Evolutionary conservation across 1,284 basidiomycete genomes (phyloP), one percentile per base, ranked within the genome.

Genomic region (Trichosporon asahii): DNA sequence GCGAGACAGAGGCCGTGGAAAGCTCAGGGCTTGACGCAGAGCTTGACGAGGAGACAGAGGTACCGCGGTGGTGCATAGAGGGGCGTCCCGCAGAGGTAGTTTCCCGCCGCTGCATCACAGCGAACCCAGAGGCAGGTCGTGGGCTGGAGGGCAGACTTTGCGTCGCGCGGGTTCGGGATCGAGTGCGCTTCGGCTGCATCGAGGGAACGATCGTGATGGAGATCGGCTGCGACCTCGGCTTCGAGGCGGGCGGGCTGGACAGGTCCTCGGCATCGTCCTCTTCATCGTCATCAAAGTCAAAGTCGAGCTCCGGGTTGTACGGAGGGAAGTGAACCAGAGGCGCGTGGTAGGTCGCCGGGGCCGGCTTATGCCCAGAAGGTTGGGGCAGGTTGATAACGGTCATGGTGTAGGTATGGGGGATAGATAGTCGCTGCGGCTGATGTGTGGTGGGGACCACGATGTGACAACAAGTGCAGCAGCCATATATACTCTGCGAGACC

Each of bases 371-470:
- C 27, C 57, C 57, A 23, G 57, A 61, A 3, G 57, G 8, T 3
- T 14, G 29, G 12, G 57, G 57, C 14, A 61, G 57, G 57, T 61
- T n/a, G 57, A 61, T 61, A 27, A 61, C 57, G 29, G 57, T 61
- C 57, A 61, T 61, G 31, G 6, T 25, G 9, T 25, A 49, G 46
- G 14, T 55, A 31, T 29, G 53, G 14, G 23, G 53, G 9, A 18
- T 21, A 55, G 29, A 29, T 61, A 31, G 29, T 31, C 6, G 27
- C 27, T 60, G 27, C 31, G 31, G 31, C 31, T 33, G 31, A 8
- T 33, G 31, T 4, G 11, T 33, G n/a, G 57, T 37, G 35, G 14
- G 57, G 18, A 4, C 2, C 5, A 31, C 27, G 6, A 31, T 21
- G 15, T 9, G 55, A 60, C 55, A 31, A n/a, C 57, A 31, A 61